Evolutionary conservation across 345 rosid species (phyloP), one percentile per base, ranked within the genome.

Genomic region (Aquilaria sinensis): DNA sequence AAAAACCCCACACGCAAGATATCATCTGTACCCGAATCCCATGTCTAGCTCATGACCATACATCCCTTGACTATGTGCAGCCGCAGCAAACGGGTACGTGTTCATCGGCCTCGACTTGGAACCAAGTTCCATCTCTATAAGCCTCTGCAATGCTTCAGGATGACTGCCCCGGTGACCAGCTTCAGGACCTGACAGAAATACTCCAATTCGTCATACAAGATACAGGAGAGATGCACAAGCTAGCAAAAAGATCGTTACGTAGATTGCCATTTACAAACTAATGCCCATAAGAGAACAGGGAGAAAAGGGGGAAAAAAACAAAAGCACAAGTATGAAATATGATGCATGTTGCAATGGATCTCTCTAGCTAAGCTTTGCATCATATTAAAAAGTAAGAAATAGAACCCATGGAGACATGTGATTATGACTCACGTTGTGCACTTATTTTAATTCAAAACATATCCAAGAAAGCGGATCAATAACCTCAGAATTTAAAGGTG

Each of bases 61-160:
- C 51, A 78, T 70, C 43, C 90, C 95, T 48, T 75, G 89, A 68
- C 79, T 77, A 53, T 76, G 83, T 61, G 81, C 80, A 45, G 74
- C 75, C 0, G 81, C n/a, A 0, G 81, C 23, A 8, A 81, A 45
- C 14, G 85, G 67, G 29, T 77, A 67, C 3, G 83, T 78, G 16
- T 72, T 82, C 54, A 70, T 45, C 68, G 83, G 92, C 80, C 80
- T 90, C 5, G 90, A 65, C 23, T 83, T 86, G 61, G 87, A 74
- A 62, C 92, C 80, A 14, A 78, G 82, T 31, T 90, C 89, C 87
- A 86, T 88, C 78, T 86, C 95, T 30, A 90, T 50, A 47, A 90
- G 83, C 78, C 89, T 75, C 66, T 83, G 95, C 60, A 88, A 83
- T 48, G 85, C 83, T 66, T 78, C 95, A 2, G 95, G 85, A 67